Conservation (phyloP, 2,329 filamentous ascomycete species). For the Laburnicola sp. region DNA sequence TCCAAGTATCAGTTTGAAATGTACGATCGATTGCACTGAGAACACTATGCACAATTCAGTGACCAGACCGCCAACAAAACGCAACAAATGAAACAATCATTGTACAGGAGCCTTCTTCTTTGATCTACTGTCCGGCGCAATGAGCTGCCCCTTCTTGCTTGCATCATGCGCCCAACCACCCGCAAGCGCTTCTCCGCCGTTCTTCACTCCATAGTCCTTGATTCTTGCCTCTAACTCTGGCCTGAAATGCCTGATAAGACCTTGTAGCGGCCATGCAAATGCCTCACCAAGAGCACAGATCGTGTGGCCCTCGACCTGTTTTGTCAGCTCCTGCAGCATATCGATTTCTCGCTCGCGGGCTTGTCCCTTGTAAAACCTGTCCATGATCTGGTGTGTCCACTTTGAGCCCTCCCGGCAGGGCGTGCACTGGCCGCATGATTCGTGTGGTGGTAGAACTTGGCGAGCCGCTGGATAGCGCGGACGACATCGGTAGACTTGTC, state of each 20-base stretch:
- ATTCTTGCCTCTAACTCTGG: slow-evolving; percentile 93
- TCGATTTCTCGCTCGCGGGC: slow-evolving; percentile 92
- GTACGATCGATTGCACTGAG: slow-evolving; percentile 27
- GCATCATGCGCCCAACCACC: slow-evolving; percentile 85
- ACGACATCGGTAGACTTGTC: slow-evolving; percentile 97
- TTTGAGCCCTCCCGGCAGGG: slow-evolving; percentile 99
- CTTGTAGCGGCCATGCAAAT: slow-evolving; percentile 98
- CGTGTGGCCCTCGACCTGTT: slow-evolving; percentile 98
- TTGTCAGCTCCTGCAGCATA: slow-evolving; percentile 98
- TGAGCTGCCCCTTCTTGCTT: slow-evolving; percentile 75
- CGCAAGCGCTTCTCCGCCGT: slow-evolving; percentile 74
- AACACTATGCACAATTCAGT: slow-evolving; percentile 44
- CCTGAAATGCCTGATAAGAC: slow-evolving; percentile 96
- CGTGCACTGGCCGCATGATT: slow-evolving; percentile 97
- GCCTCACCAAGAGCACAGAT: slow-evolving; percentile 98
- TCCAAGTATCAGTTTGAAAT: neutral
- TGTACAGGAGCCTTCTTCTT: slow-evolving; percentile 30
- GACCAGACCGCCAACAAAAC: slow-evolving; percentile 21
- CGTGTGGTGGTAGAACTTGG: slow-evolving; percentile 98
- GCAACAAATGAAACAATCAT: slow-evolving; percentile 36
- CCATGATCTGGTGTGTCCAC: slow-evolving; percentile 99
- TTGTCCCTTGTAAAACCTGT: slow-evolving; percentile 88
- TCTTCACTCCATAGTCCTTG: slow-evolving; percentile 72
- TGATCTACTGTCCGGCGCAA: slow-evolving; percentile 79
- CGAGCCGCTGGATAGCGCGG: slow-evolving; percentile 86